Evolutionary conservation across 1,284 basidiomycete species (phyloP).

Genomic region (Puccinia hordei): DNA sequence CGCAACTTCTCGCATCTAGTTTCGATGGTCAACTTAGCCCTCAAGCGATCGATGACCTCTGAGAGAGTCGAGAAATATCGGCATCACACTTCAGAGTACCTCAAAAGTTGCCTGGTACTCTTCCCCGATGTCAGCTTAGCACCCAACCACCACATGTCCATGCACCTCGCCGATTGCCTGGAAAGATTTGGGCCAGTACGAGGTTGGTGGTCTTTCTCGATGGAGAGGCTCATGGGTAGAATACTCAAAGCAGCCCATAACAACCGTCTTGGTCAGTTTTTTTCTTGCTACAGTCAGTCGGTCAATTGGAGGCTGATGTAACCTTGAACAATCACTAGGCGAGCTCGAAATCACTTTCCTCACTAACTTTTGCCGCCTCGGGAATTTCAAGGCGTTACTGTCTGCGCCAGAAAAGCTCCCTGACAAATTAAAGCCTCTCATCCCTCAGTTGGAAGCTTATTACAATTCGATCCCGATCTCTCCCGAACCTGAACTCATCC

Average conservation of each 20-base stretch:
- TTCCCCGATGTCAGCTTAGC: constrained; percentile 30
- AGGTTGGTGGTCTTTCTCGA: constrained; percentile 46
- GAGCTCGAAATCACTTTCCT: constrained; percentile 42
- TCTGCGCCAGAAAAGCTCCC: constrained; percentile 22
- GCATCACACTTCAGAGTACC: constrained; percentile 7
- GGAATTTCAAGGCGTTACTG: constrained; percentile 11
- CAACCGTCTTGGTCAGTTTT: constrained; percentile 27
- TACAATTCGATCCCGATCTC: constrained; percentile 6
- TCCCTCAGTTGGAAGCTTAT: constrained; percentile 7
- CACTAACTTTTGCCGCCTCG: constrained; percentile 36
- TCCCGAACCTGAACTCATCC: not conserved
- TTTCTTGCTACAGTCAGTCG: not conserved
- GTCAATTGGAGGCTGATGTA: not conserved
- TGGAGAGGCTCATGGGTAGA: constrained; percentile 45
- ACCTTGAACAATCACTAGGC: constrained; percentile 9
- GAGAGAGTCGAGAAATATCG: constrained; percentile 25
- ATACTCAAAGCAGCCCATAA: constrained; percentile 38
- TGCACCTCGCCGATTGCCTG: constrained; percentile 45
- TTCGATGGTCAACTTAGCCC: constrained; percentile 32
- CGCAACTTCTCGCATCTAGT: constrained; percentile 42
- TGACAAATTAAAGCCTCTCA: not conserved
- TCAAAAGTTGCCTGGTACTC: constrained; percentile 26
- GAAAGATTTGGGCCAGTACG: constrained; percentile 33
- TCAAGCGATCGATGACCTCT: constrained; percentile 22
- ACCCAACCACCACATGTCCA: constrained; percentile 47